Percentiles rank a stretch among this genome's conserved stretches.
These are phyloP conservation scores for Pythium aquatile DNA, from an alignment of 352 stramenopile species.

Conservation along the genomic window DNA sequence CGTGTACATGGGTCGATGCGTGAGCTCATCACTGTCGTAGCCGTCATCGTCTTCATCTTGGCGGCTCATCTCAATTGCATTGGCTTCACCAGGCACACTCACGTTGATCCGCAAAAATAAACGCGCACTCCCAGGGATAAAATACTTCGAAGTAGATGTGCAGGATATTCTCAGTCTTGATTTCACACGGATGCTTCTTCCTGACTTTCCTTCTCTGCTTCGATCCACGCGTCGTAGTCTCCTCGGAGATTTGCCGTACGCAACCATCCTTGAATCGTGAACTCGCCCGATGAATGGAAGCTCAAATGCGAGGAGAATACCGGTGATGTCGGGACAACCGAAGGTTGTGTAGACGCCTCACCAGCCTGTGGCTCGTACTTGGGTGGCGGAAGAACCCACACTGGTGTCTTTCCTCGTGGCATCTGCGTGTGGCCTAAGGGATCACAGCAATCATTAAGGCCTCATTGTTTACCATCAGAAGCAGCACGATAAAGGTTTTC, in stretches of 20 bases:
- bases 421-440: not conserved
- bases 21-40: not conserved
- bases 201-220: not conserved
- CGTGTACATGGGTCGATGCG: slow-evolving; percentile 37
- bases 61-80: slow-evolving; percentile 2
- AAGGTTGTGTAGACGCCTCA: not conserved
- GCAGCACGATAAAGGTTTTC: not conserved
- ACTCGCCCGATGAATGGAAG: slow-evolving; percentile 36
- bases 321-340: not conserved
- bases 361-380: slow-evolving; percentile 11
- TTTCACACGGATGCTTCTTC: not conserved
- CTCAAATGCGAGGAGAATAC: slow-evolving; percentile 18
- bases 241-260: slow-evolving; percentile 16
- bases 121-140: not conserved
- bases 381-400: slow-evolving; percentile 20
- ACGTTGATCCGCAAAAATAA: not conserved
- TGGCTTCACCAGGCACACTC: not conserved
- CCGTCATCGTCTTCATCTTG: not conserved
- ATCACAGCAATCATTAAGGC: not conserved
- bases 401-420: slow-evolving; percentile 15
- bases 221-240: slow-evolving; percentile 3
- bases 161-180: not conserved
- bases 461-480: no score
- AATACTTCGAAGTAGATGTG: not conserved
- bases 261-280: slow-evolving; percentile 46